Base-by-base conservation (phyloP, 768 basidiomycete genomes). In the Tubosaeta sp. region DNA sequence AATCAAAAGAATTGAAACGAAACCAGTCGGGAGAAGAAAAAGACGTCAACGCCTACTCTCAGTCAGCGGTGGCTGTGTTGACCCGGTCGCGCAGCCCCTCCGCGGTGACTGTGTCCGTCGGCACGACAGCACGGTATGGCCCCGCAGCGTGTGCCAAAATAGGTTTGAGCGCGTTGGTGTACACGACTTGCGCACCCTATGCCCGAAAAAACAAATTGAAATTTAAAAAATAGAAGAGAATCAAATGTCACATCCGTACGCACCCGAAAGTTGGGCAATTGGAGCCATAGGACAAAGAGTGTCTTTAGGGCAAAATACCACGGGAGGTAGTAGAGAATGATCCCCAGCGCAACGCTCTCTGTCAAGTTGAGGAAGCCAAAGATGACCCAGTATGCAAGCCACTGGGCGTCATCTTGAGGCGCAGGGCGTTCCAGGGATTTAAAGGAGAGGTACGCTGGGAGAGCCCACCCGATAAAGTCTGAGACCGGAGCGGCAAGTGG, bases 321-420 rank as follows among this genome's bases (percentile, higher is more conserved):
- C 39, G 94, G 90, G 60, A 94, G 64, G 65, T 94, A 98, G 76
- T 94, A 92, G 58, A 97, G 84, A 53, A 96, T 80, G 54, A 88
- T 53, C 46, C 87, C 82, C 56, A 90, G 76, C 46, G 89, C 90
- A 60, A 95, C 79, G 63, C 82, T 86, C 74, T 97, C 95, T 53
- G 90, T 62, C 72, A 96, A 90, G 76, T 87, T 95, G 81, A 96
- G 86, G 71, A 85, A 87, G 48, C 92, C 93, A 60, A 96, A 94
- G 48, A 95, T 80, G 65, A 90, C 79, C 95, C 95, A 98, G 78
- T 98, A 98, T 3, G 94, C 95, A 64, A 97, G 79, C 94, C 94
- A 97, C 73, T 96, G 94, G 62, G 87, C 77, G 71, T 95, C 90
- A 59, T 95, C 92, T 59, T 85, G 78, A 52, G 84, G 76, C 3